Conservation (phyloP, 2,329 filamentous ascomycete species). For the Aspergillus alliaceus region DNA sequence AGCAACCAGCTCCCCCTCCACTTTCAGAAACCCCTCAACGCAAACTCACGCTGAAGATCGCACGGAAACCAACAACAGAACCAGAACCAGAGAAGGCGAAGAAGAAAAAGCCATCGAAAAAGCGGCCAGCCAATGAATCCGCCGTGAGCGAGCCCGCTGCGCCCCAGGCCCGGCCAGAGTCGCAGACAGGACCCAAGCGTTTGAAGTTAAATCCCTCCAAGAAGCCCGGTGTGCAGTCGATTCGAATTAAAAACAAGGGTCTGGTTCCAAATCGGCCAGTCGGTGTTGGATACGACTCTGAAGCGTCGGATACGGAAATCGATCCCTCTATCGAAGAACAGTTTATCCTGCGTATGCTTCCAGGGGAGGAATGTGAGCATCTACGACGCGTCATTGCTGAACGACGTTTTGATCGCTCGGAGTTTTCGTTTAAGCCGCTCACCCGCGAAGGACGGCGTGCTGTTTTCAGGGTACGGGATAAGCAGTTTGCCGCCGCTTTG, state of each 20-base stretch:
- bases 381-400: slow-evolving; percentile 74
- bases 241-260: slow-evolving; percentile 67
- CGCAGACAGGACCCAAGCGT: slow-evolving; percentile 35
- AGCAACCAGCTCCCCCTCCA: slow-evolving; percentile 19
- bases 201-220: slow-evolving; percentile 42
- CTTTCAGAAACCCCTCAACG: slow-evolving; percentile 29
- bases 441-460: slow-evolving; percentile 68
- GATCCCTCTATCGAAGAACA: slow-evolving; percentile 90
- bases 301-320: slow-evolving; percentile 83
- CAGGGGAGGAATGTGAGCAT: slow-evolving; percentile 83
- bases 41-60: slow-evolving; percentile 45
- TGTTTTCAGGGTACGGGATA: slow-evolving; percentile 67
- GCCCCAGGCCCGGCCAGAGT: slow-evolving; percentile 13
- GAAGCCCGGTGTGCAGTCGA: slow-evolving; percentile 41
- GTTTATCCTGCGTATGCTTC: slow-evolving; percentile 83
- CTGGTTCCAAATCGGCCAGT: slow-evolving; percentile 66
- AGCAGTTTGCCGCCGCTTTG: slow-evolving; percentile 73
- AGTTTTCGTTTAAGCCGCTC: slow-evolving; percentile 79
- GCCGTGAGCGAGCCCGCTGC: slow-evolving; percentile 26
- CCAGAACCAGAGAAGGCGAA: slow-evolving; percentile 25
- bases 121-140: slow-evolving; percentile 35
- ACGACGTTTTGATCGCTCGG: slow-evolving; percentile 75
- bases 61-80: slow-evolving; percentile 27
- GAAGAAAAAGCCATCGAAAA: slow-evolving; percentile 41
- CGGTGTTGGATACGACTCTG: slow-evolving; percentile 94